Percentiles rank a stretch among this genome's conserved stretches.
phyloP scores from a whole-genome alignment of 306 rosid species.

The Phaseolus lunatus region DNA sequence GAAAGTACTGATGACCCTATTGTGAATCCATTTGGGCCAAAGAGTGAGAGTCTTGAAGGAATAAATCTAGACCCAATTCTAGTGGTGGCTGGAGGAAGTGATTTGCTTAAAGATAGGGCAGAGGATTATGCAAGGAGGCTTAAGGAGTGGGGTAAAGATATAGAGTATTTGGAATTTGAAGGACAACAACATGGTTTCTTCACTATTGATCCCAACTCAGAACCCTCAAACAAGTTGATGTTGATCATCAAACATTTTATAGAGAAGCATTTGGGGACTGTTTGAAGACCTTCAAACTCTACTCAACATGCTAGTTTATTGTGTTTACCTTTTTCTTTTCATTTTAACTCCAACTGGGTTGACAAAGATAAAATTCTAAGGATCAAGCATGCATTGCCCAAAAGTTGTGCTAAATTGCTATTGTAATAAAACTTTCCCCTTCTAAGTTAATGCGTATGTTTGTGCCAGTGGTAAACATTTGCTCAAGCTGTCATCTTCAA shows the following conservation, averaged over 20 bases:
- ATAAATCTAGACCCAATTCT: slow-evolving; percentile 69
- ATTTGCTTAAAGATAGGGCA: slow-evolving; percentile 75
- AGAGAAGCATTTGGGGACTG: slow-evolving; percentile 44
- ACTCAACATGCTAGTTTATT: not conserved
- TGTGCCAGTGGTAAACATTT: no score
- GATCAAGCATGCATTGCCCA: not conserved
- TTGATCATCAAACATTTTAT: slow-evolving; percentile 58
- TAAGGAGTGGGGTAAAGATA: slow-evolving; percentile 63
- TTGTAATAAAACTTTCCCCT: not conserved
- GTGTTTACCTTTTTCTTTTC: slow-evolving; percentile 45
- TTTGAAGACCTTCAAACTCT: slow-evolving; percentile 8
- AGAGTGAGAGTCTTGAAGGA: slow-evolving; percentile 57
- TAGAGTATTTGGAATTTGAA: slow-evolving; percentile 73
- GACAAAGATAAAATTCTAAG: not conserved
- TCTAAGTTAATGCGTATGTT: not conserved
- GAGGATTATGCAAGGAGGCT: slow-evolving; percentile 69
- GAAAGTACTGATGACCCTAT: slow-evolving; percentile 72
- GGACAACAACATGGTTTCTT: slow-evolving; percentile 89
- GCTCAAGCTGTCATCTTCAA: no score
- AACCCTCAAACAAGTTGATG: slow-evolving; percentile 66
- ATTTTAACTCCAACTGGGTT: not conserved
- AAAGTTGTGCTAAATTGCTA: not conserved
- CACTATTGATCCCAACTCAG: slow-evolving; percentile 70
- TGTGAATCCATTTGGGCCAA: slow-evolving; percentile 81
- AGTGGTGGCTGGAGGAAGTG: slow-evolving; percentile 68